Evolutionary conservation across 192 early-diverging fungal species (phyloP), one percentile per base, ranked within the genome.

Genomic region (Linnemannia schmuckeri): DNA sequence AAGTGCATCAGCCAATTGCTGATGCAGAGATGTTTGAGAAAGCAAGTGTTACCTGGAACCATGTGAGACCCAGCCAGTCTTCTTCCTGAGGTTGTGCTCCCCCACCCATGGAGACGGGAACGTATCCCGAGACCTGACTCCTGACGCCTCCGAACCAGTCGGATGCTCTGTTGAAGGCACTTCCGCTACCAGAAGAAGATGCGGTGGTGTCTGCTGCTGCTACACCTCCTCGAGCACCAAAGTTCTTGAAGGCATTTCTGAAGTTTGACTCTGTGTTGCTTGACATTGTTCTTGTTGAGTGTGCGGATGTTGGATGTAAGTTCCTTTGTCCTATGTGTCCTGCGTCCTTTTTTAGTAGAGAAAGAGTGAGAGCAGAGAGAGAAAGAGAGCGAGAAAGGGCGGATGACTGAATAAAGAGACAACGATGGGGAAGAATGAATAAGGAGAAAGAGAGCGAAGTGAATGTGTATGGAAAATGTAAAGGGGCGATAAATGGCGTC

Each of bases 191-290:
- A 10, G 70, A 71, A 12, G 76, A 72, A 4, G 84, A 24, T 4
- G 76, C 27, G 15, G 74, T 9, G 30, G 27, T 30, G 54, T 81
- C 80, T 6, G 78, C 20, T 0, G 82, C 79, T 18, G 80, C 63
- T 37, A 82, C 77, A 47, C 87, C 79, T 12, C 86, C 78, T 15
- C 79, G 78, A 33, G 84, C 76, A 10, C 89, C 89, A 57, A 90
- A 92, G 73, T 88, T 89, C 68, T 89, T 88, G 70, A 90, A 87
- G 27, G 89, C 88, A 72, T 90, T 88, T 49, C 90, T 78, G 75
- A 90, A 92, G 44, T 86, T 88, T 72, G 79, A 89, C 77, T 92
- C 91, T 74, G 89, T 80, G 69, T 38, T 88, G 77, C 42, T 88
- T 33, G 90, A 87, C 90, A 90, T 90, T 63, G 61, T 75, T 24